Conservation (phyloP, 352 stramenopile species). For the Thraustochytrium striatum region DNA sequence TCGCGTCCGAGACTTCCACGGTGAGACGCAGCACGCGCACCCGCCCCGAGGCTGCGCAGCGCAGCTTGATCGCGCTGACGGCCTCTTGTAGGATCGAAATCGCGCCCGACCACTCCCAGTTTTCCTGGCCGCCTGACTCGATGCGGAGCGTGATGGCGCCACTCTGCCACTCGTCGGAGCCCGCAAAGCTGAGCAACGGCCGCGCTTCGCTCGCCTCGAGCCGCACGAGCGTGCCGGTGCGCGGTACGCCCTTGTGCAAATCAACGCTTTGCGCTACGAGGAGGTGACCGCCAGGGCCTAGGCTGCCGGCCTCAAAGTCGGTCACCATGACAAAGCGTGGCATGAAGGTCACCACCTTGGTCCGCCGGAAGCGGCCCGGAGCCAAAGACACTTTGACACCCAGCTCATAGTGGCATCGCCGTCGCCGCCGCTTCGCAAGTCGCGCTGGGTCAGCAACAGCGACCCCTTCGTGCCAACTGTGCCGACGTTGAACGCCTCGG, state of each 20-base stretch:
- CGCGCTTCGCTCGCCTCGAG: too few species aligned
- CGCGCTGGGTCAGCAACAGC: not conserved
- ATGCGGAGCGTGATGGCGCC: too few species aligned
- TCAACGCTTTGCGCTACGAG: conserved; percentile 4
- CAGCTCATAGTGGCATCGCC: conserved; percentile 5
- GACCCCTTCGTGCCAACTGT: conserved; percentile 3
- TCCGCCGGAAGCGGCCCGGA: conserved; percentile 1
- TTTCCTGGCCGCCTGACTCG: too few species aligned
- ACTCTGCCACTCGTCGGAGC: too few species aligned
- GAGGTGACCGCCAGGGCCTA: not conserved
- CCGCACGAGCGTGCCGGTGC: too few species aligned
- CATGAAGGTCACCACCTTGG: conserved; percentile 32
- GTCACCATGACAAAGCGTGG: conserved; percentile 20
- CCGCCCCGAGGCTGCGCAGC: not conserved
- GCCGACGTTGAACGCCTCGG: not conserved
- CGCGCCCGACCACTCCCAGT: not conserved
- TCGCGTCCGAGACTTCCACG: not conserved
- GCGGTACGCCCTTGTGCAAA: not conserved
- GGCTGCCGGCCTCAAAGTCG: not conserved
- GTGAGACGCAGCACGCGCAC: not conserved
- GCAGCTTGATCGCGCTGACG: conserved; percentile 5
- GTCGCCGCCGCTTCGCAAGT: not conserved
- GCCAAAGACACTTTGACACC: conserved; percentile 6
- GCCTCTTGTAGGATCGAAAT: conserved; percentile 3
- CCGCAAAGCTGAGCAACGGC: too few species aligned